A percentile compares a stretch with the other conserved stretches of the same genome.
These are phyloP conservation scores for Diphasiastrum complanatum DNA, from an alignment of 83 land plant genomes.

Conservation along the genomic window DNA sequence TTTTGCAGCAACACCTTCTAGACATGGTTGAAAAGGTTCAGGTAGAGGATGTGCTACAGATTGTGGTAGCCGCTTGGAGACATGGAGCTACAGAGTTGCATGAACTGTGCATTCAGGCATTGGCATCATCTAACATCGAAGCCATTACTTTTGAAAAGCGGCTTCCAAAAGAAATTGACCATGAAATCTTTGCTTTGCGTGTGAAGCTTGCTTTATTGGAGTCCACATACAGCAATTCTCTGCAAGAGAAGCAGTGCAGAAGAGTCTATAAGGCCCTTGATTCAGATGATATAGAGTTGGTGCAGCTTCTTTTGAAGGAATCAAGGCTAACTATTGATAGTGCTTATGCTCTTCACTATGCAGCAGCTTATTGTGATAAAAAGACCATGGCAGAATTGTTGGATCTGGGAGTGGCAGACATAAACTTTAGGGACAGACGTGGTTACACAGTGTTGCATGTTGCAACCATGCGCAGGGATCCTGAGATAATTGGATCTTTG, in stretches of 20 bases:
- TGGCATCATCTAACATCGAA: conserved; percentile 55
- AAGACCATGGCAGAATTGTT: conserved; percentile 54
- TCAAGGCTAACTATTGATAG: conserved; percentile 42
- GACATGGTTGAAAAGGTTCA: background rate
- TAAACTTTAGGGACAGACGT: conserved; percentile 45
- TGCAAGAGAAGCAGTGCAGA: conserved; percentile 43
- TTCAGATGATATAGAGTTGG: conserved; percentile 77
- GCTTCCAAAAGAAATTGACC: conserved; percentile 41
- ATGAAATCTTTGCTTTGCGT: conserved; percentile 33
- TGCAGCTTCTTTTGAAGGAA: conserved; percentile 58
- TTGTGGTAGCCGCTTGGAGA: conserved; percentile 43
- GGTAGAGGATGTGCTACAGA: conserved; percentile 65
- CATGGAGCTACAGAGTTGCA: conserved; percentile 35
- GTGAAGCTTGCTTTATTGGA: conserved; percentile 13
- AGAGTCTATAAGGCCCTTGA: conserved; percentile 76
- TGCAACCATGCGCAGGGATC: conserved; percentile 73
- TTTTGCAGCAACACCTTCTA: conserved; percentile 19
- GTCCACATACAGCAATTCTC: conserved; percentile 3
- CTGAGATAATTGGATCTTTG: conserved; percentile 42
- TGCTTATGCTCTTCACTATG: conserved; percentile 83
- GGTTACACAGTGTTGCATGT: conserved; percentile 76
- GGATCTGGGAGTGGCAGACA: conserved; percentile 43
- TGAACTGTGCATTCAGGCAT: conserved; percentile 32
- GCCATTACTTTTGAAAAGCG: conserved; percentile 51
- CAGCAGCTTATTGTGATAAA: conserved; percentile 67